Evolutionary conservation across 768 basidiomycete species (phyloP), one percentile per base, ranked within the genome.

Genomic region (Mycena pura): DNA sequence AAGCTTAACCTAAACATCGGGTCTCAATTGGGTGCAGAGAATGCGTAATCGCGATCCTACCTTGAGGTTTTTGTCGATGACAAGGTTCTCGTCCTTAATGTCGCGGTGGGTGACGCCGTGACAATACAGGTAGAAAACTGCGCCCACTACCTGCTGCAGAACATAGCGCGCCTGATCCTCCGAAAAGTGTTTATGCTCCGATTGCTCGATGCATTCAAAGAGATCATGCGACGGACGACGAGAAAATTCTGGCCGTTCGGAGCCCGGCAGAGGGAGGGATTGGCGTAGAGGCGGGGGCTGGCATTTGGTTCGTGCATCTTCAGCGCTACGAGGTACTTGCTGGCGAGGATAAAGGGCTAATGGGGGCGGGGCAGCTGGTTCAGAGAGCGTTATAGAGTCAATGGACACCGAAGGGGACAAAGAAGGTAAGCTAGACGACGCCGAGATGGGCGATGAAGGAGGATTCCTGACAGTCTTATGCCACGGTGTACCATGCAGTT

Each of bases 11-110:
- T 93, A 72, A 57, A 36, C 40, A 41, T 34, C 5, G 46, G 31
- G 31, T 45, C 10, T 60, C 50, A 45, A 64, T 53, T 17, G 49
- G 48, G 32, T 48, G 19, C 25, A 44, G 19, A 21, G 8, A 21
- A 55, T 17, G 25, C 25, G 39, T 41, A 28, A 40, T 22, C 17
- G 31, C 29, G 51, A 22, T 8, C 19, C 60, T 69, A 89, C 91
- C 78, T 85, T 90, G 63, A 92, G 80, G 63, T 90, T 77, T 73
- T 76, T 79, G 75, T 92, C 91, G 32, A 94, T 86, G 50, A 94
- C 86, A 46, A 95, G 74, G 70, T 99, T 99, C 74, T 99, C 96
- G 55, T 98, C 96, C 73, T 99, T 99, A 69, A 99, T 88, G 73
- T 99, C 96, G 38, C 96, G 90, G 73, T 99, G 96, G 0, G 91